phyloP scores from a whole-genome alignment of 257 asterid genomes.

The Solanum clarkiae region DNA sequence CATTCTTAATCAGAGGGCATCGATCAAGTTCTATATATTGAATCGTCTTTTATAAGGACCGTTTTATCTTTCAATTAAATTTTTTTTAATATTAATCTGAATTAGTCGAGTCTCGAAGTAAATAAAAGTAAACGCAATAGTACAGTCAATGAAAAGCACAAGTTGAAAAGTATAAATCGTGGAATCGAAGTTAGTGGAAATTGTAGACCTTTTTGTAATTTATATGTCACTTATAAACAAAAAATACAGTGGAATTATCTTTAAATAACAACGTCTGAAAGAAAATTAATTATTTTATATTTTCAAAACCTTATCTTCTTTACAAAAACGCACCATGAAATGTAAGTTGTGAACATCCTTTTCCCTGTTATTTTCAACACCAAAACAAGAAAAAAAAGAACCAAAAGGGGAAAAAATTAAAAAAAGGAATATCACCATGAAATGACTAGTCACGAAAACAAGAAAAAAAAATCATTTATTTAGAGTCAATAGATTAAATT shows the following conservation, averaged over 20 bases:
- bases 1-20: not conserved
- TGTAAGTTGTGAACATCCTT: not conserved
- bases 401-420: not conserved
- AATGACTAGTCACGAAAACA: not conserved
- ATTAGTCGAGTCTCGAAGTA: not conserved
- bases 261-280: not conserved
- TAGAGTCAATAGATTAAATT: not conserved
- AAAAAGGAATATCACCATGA: not conserved
- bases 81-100: not conserved
- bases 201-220: not conserved
- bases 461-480: not conserved
- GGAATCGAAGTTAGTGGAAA: not conserved
- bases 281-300: not conserved
- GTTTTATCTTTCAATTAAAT: accelerated
- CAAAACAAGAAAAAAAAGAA: not conserved
- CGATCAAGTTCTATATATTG: accelerated
- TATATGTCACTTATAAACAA: not conserved
- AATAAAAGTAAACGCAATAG: not conserved
- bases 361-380: not conserved
- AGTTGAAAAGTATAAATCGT: not conserved
- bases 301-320: not conserved
- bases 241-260: not conserved
- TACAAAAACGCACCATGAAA: not conserved
- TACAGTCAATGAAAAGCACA: not conserved
- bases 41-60: not conserved